Evolutionary conservation across 257 asterid genomes (phyloP).

Genomic region (Solanum etuberosum): DNA sequence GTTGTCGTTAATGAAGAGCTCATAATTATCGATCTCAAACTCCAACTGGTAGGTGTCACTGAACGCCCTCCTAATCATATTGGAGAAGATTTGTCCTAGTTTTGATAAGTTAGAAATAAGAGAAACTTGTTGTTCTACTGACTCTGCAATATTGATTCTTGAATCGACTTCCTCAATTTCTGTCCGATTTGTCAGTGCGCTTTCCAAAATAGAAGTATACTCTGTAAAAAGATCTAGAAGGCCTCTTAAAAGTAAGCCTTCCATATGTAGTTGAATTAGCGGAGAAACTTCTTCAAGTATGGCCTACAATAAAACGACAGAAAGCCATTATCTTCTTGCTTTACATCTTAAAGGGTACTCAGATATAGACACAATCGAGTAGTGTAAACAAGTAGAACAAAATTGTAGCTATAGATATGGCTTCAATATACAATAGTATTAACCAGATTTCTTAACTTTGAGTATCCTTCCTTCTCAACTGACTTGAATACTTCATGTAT

Average conservation of each 20-base stretch:
- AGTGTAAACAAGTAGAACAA: background rate
- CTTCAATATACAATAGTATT: background rate
- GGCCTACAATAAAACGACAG: background rate
- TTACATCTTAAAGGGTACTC: background rate
- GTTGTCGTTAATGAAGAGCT: conserved; percentile 20
- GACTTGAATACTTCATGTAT: background rate
- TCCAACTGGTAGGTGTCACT: conserved; percentile 28
- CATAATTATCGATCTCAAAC: conserved; percentile 33
- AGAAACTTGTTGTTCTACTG: conserved; percentile 38
- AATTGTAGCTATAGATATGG: background rate
- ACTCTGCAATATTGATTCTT: conserved; percentile 21
- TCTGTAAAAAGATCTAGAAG: conserved; percentile 35
- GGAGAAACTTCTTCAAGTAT: conserved; percentile 27
- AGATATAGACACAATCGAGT: background rate
- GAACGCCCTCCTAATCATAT: conserved; percentile 26
- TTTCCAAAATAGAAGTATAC: conserved; percentile 36
- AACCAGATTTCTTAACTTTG: background rate
- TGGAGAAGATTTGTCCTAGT: conserved; percentile 25
- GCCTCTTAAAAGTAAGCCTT: conserved; percentile 44
- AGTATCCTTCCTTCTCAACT: background rate
- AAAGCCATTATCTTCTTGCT: background rate
- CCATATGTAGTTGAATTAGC: conserved; percentile 47
- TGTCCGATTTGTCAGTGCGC: conserved; percentile 26
- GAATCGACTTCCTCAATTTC: conserved; percentile 15
- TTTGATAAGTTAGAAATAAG: conserved; percentile 48